Conservation (phyloP, 202 grass and related monocot species). For the Panicum virgatum region DNA sequence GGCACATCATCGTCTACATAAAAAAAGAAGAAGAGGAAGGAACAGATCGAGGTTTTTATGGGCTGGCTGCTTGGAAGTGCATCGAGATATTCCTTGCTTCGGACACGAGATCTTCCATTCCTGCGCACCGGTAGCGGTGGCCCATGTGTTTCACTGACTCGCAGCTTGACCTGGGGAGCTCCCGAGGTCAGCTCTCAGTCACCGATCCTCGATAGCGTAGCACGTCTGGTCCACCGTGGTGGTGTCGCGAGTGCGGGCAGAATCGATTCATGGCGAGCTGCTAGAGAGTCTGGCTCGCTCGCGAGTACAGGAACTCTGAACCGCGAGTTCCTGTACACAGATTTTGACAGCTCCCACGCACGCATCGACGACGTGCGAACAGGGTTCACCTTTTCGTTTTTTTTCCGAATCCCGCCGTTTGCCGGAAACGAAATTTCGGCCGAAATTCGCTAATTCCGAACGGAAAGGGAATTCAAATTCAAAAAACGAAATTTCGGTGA, state of each 20-base stretch:
- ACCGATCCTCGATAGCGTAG: too few relatives aligned
- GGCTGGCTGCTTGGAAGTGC: not conserved
- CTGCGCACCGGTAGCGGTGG: not conserved
- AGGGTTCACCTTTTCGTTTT: too few relatives aligned
- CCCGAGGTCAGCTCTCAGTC: not conserved
- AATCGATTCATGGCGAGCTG: not conserved
- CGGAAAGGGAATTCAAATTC: too few relatives aligned
- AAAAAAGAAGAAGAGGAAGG: too few relatives aligned
- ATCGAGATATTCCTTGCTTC: constrained; percentile 21
- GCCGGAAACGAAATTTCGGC: too few relatives aligned
- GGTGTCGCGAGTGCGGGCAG: not conserved
- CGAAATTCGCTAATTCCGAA: too few relatives aligned
- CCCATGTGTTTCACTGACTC: not conserved
- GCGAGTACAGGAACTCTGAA: too few relatives aligned
- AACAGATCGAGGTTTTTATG: not conserved
- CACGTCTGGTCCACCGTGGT: not conserved
- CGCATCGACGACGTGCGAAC: not conserved
- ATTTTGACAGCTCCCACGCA: not conserved
- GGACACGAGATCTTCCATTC: not conserved
- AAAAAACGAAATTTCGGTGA: too few relatives aligned
- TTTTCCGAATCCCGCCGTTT: too few relatives aligned
- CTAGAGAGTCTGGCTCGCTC: too few relatives aligned
- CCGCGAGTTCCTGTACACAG: too few relatives aligned
- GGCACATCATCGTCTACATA: not conserved
- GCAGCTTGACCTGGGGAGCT: constrained; percentile 14